Conservation (phyloP, 257 asterid genomes). For the Jasminum sambac region DNA sequence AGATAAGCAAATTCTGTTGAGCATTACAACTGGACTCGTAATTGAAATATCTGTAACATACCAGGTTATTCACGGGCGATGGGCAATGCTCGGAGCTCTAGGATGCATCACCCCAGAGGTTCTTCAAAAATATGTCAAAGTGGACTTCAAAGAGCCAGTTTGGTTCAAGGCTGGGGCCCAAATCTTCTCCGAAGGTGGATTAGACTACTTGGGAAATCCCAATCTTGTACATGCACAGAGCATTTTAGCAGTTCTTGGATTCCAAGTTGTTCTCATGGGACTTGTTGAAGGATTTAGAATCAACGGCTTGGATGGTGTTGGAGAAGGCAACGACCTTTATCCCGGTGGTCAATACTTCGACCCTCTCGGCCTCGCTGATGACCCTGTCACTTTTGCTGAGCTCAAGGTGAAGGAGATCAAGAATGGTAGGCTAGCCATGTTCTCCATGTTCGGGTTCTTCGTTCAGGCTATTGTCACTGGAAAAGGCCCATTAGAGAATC, state of each 20-base stretch:
- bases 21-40: too few relatives aligned
- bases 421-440: slow-evolving; percentile 53
- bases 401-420: slow-evolving; percentile 48
- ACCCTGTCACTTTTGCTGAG: slow-evolving; percentile 48
- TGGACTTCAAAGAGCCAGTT: slow-evolving; percentile 46
- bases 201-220: slow-evolving; percentile 53
- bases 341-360: slow-evolving; percentile 51
- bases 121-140: slow-evolving; percentile 36
- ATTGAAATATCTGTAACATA: neutral
- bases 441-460: slow-evolving; percentile 68
- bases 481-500: slow-evolving; percentile 45
- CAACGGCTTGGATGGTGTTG: slow-evolving; percentile 43
- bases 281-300: slow-evolving; percentile 48
- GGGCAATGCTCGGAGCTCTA: slow-evolving; percentile 61
- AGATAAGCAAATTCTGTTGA: too few relatives aligned
- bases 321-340: slow-evolving; percentile 44
- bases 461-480: slow-evolving; percentile 65
- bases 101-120: slow-evolving; percentile 54
- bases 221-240: slow-evolving; percentile 50
- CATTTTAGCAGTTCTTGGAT: slow-evolving; percentile 44
- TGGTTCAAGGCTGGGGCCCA: slow-evolving; percentile 58
- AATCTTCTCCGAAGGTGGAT: slow-evolving; percentile 46
- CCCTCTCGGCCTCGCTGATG: slow-evolving; percentile 48
- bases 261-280: slow-evolving; percentile 51
- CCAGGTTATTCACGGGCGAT: slow-evolving; percentile 47